Evolutionary conservation across 202 grass and related monocot species (phyloP).

Genomic region (Cymbopogon flexuosus): DNA sequence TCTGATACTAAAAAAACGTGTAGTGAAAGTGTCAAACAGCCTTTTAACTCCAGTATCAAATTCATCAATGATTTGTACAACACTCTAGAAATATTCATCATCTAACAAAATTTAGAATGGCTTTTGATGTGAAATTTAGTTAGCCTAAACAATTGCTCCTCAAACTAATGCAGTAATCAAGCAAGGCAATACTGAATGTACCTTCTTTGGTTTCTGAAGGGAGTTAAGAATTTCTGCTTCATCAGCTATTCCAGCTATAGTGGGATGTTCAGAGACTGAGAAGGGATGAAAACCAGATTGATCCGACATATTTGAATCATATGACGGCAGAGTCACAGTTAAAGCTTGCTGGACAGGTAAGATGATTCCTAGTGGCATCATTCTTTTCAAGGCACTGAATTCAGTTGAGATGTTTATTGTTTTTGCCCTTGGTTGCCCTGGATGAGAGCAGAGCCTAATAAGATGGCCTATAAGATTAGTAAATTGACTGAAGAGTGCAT

Average conservation of each 20-base stretch:
- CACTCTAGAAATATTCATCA: background rate
- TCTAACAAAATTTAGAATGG: slow-evolving; percentile 12
- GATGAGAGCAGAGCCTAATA: slow-evolving; percentile 91
- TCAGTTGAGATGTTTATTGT: slow-evolving; percentile 90
- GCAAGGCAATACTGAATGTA: slow-evolving; percentile 28
- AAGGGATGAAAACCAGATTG: slow-evolving; percentile 72
- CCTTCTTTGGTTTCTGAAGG: slow-evolving; percentile 97
- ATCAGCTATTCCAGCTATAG: slow-evolving; percentile 85
- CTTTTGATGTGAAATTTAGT: slow-evolving; percentile 10
- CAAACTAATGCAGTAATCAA: background rate
- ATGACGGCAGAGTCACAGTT: slow-evolving; percentile 83
- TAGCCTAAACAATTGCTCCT: background rate
- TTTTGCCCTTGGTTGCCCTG: slow-evolving; percentile 66
- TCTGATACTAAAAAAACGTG: background rate
- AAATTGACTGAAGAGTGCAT: slow-evolving; percentile 66
- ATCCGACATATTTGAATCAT: slow-evolving; percentile 60
- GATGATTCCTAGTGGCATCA: slow-evolving; percentile 98
- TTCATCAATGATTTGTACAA: background rate
- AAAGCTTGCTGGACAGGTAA: slow-evolving; percentile 93
- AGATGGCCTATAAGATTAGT: slow-evolving; percentile 80
- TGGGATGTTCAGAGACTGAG: slow-evolving; percentile 77
- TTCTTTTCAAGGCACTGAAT: slow-evolving; percentile 96
- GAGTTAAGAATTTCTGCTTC: slow-evolving; percentile 90
- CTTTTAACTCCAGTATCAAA: background rate
- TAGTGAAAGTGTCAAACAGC: background rate